Evolutionary conservation across 163 green algal genomes (phyloP).

Genomic region (Picocystis sp.): DNA sequence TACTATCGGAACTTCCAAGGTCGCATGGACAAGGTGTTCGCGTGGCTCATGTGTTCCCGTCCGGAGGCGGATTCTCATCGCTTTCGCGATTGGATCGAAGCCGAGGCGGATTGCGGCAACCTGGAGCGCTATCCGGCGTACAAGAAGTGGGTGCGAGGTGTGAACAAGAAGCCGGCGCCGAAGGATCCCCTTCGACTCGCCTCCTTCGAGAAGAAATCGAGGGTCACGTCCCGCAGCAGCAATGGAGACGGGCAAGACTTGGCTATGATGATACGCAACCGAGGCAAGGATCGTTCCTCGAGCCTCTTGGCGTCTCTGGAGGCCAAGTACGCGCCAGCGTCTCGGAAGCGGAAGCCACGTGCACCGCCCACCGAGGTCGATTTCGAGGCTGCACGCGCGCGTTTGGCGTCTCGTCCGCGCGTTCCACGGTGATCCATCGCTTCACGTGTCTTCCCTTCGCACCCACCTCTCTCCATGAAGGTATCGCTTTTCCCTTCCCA

Average conservation of each 20-base stretch:
- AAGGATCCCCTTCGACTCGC: conserved; percentile 9
- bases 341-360: conserved; percentile 6
- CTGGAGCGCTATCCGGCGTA: conserved; percentile 19
- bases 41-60: conserved; percentile 58
- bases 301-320: conserved; percentile 23
- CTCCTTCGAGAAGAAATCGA: not conserved
- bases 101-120: not conserved
- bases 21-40: conserved; percentile 62
- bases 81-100: conserved; percentile 43
- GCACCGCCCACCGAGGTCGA: conserved; percentile 28
- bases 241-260: conserved; percentile 1
- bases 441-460: too few relatives aligned
- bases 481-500: too few relatives aligned
- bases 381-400: conserved; percentile 26
- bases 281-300: conserved; percentile 2
- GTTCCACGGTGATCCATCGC: too few relatives aligned
- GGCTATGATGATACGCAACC: not conserved
- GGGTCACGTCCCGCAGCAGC: conserved; percentile 15
- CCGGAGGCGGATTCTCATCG: conserved; percentile 44
- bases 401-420: conserved; percentile 1
- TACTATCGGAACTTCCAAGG: conserved; percentile 45
- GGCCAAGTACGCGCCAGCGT: conserved; percentile 21
- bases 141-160: conserved; percentile 26
- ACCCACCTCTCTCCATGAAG: too few relatives aligned
- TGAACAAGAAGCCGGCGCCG: conserved; percentile 15